These are phyloP conservation scores for Pulveroboletus sp. DNA, from an alignment of 1,284 basidiomycete species.

Conservation along the genomic window DNA sequence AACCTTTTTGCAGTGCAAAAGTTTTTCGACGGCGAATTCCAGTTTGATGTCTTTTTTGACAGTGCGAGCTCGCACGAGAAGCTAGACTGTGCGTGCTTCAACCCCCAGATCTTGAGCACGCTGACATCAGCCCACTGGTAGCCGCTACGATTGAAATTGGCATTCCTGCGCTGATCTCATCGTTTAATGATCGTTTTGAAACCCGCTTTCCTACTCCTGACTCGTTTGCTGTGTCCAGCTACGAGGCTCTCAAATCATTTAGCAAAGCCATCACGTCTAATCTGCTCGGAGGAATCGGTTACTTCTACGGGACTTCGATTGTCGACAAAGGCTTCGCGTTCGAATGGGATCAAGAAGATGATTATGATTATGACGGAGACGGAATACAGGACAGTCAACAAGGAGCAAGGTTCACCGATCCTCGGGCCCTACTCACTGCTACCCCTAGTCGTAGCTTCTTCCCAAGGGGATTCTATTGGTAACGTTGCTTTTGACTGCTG, in stretches of 20 bases:
- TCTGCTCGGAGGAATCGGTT: slow-evolving; percentile 88
- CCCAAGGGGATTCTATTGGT: slow-evolving; percentile 96
- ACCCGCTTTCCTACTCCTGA: slow-evolving; percentile 65
- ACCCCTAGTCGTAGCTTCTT: slow-evolving; percentile 96
- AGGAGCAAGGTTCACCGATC: slow-evolving; percentile 71
- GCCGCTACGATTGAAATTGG: slow-evolving; percentile 65
- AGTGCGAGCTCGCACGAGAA: slow-evolving; percentile 63
- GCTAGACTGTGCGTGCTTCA: slow-evolving; percentile 53
- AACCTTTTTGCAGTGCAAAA: slow-evolving; percentile 89
- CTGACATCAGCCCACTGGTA: slow-evolving; percentile 31
- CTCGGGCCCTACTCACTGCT: slow-evolving; percentile 81
- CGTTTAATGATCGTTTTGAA: slow-evolving; percentile 72
- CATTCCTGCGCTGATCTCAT: slow-evolving; percentile 62
- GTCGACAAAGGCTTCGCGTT: slow-evolving; percentile 82
- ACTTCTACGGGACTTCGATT: slow-evolving; percentile 91
- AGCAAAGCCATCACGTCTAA: slow-evolving; percentile 89
- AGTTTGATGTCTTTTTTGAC: slow-evolving; percentile 86
- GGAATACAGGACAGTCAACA: slow-evolving; percentile 37
- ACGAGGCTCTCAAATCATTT: slow-evolving; percentile 62
- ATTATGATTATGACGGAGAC: slow-evolving; percentile 45
- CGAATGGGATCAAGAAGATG: slow-evolving; percentile 87
- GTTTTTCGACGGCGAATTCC: slow-evolving; percentile 78
- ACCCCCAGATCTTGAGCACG: slow-evolving; percentile 8
- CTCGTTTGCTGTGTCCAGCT: slow-evolving; percentile 50
- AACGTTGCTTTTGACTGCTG: slow-evolving; percentile 3